Evolutionary conservation across 2,329 filamentous ascomycete genomes (phyloP), one percentile per base, ranked within the genome.

Genomic region (Ramularia endophylla): DNA sequence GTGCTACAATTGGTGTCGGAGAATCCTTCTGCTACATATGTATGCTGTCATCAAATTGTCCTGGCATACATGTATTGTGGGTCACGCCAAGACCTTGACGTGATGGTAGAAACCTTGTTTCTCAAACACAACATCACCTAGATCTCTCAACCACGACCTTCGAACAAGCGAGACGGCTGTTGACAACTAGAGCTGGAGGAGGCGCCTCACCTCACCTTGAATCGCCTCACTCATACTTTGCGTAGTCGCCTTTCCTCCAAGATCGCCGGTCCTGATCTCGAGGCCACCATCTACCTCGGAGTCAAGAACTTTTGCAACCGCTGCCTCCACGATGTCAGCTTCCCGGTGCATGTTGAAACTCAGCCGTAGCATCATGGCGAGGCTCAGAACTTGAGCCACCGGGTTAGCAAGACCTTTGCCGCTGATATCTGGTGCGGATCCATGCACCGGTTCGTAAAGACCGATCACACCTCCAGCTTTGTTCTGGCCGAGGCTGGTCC

Each of bases 181-280:
- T n/a, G n/a, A 25, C 22, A 11, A 25, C 22, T 25, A 34, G 12
- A 42, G 40, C 27, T 43, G 41, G 40, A 60, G 40, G 41, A 58
- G 29, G 30, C 45, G 42, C 42, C 46, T 51, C 6, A 60, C 56
- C 34, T 58, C 52, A 8, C 41, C 38, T 41, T 59, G 57, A n/a
- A 59, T 54, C 1, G 66, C 67, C 34, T 68, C 63, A 3, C 67
- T 70, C 25, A 70, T 68, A 36, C 69, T 61, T 40, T 64, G 60
- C 1, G 68, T 70, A 6, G 52, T 61, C 0, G 62, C 60, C 28
- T 53, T 63, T 2, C 76, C 75, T 4, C 75, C 75, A 1, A 80
- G 61, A 59, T 80, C 75, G 5, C 65, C 66, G 0, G 76, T 79
- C 28, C 70, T 56, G 11, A 77, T 58, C 0, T 74, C 74, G 6